Base-by-base conservation (phyloP, 202 grass and related monocot species). In the Eragrostis tef region DNA sequence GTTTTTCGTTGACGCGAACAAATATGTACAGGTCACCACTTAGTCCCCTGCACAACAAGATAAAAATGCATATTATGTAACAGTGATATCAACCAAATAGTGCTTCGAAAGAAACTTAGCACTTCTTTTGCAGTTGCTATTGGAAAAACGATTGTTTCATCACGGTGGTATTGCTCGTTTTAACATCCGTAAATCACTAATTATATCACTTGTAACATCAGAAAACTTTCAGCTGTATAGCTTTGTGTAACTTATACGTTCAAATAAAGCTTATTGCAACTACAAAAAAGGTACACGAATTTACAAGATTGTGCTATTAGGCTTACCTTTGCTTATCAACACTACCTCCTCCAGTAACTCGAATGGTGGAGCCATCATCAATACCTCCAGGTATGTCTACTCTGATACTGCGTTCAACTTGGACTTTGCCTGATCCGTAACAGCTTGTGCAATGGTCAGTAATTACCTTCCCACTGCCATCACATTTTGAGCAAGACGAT, bases 371-470 rank as follows among this genome's bases (percentile, higher is more conserved):
- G 22, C 90, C 92, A 86, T 94, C 81, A 81, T 78, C 83, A 81
- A 94, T 86, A 76, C 94, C 94, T 81, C 90, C 91, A 67, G 92
- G 94, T 79, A 97, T 85, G 72, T 97, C 78, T 64, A 93, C 83
- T 86, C 72, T 39, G 65, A 97, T 83, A 75, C 6, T 84, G 60
- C 60, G 74, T 9, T 86, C 70, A 68, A 83, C 75, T 80, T 84
- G 72, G 61, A 94, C 70, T 86, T 75, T 94, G 76, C 94, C 90
- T 66, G 85, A 85, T 68, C 94, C 94, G 2, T 36, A n/a, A n/a
- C 94, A 97, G 68, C 79, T 89, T 89, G 52, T 74, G 84, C 94
- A 97, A 41, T 87, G 74, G 69, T 97, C 94, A 80, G 87, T 89
- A 84, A 97, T 88, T 70, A 89, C 74, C 71, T 87, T 94, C 17